Base-by-base conservation (phyloP, 2,329 filamentous ascomycete species). In the Pseudogymnoascus sp. region DNA sequence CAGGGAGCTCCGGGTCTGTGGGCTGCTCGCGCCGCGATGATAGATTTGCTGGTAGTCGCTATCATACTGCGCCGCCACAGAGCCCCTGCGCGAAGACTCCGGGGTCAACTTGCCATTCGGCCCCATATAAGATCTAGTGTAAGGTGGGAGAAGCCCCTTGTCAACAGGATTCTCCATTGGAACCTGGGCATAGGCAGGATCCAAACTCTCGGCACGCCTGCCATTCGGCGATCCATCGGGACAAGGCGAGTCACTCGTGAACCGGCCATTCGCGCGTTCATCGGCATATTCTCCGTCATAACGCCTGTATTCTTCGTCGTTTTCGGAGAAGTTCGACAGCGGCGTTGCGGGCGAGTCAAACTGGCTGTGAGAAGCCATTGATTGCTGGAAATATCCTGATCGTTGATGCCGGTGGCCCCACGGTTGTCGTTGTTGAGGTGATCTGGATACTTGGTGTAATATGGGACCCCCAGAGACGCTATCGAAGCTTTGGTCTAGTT, bases 331-430 rank as follows among this genome's bases (percentile, higher is more conserved):
- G 7, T 63, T 58, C 29, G 66, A 69, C 6, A 67, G 58, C 21
- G 68, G 69, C 3, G 68, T 70, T 7, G 64, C 66, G 8, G 66
- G 66, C 2, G 65, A 58, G 13, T 66, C 64, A 41, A 66, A 64
- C n/a, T 62, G 65, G 63, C 64, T 66, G 51, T 61, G 55, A 8
- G 58, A 63, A 58, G 63, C 42, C 3, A 63, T 62, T 35, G 61
- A 60, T 33, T 15, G 29, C 29, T 55, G 48, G 48, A 55, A 59
- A 59, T 38, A 59, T 15, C 58, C 35, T 13, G 58, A 38, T 13
- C 38, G 29, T 25, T 59, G 58, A 27, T 59, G 21, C 15, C 58
- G 33, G 17, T 59, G 58, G 33, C 58, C 33, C 58, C 58, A 59
- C 5, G 33, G 58, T 17, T 59, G 33, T 17, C 58, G 35, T n/a